Conservation (phyloP, 768 basidiomycete species). For the Lactarius psammicola region DNA sequence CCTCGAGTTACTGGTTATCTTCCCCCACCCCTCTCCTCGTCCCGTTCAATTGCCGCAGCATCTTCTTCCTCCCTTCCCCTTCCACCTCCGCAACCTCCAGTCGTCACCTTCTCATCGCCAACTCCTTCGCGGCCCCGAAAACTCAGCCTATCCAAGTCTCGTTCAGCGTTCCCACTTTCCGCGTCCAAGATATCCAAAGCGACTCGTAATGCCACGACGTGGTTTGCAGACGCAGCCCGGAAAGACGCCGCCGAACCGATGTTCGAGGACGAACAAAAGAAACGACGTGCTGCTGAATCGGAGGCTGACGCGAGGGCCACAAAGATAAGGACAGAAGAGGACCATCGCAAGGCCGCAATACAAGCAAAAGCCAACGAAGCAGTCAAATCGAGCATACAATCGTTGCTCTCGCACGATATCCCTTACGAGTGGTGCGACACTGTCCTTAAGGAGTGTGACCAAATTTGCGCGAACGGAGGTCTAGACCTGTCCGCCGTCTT, state of each 20-base stretch:
- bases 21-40: background rate
- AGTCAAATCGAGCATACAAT: conserved; percentile 7
- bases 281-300: background rate
- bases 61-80: background rate
- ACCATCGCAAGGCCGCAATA: too few relatives aligned
- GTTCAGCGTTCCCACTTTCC: conserved; percentile 6
- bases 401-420: conserved; percentile 41
- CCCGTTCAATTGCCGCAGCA: background rate
- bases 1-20: background rate
- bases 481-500: conserved; percentile 54
- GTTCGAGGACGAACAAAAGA: background rate
- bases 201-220: conserved; percentile 1
- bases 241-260: background rate
- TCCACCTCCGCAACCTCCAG: background rate
- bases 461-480: conserved; percentile 50
- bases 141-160: background rate
- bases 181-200: background rate
- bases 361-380: too few relatives aligned
- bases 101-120: background rate
- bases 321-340: background rate
- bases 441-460: conserved; percentile 60
- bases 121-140: background rate
- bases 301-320: conserved; percentile 1
- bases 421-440: conserved; percentile 33
- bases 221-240: background rate